Evolutionary conservation across 108 stramenopile species (phyloP), one percentile per base, ranked within the genome.

Genomic region (Cyclotella kingstonii): DNA sequence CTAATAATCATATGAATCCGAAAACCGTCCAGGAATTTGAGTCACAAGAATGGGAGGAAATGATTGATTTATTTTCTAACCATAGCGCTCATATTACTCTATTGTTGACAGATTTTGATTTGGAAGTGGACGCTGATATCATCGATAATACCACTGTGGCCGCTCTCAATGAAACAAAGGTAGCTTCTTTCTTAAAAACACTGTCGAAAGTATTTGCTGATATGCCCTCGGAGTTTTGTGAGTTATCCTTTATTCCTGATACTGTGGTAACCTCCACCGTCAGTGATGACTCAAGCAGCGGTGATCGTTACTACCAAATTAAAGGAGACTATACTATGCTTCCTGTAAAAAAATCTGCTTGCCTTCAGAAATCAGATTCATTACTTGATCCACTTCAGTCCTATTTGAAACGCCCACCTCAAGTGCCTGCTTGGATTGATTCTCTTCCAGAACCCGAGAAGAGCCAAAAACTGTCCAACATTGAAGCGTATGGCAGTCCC

Each of bases 61-160:
- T 51, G 11, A 29, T 79, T 3, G 61, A 79, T 53, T 38, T 79
- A 10, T 79, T 74, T 42, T 26, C 55, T 4, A 11, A 23, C 14
- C 78, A 79, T 33, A 69, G 47, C 11, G 63, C 79, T 27, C 76
- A 77, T 39, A 34, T 81, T 14, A 76, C 79, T 12, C 42, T 81
- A 7, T 81, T 59, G 43, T 33, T 77, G 17, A 43, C 73, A 2
- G 79, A 81, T 47, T 81, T 81, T 54, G 78, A 74, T 52, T 50
- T 75, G n/a, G 60, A 75, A 40, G 22, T 30, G 28, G 9, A n/a
- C 19, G 9, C 15, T 12, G 19, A 6, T 21, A 33, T 19, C 1
- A 25, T 26, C 43, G 35, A 35, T 5, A 15, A 48, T 42, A 4
- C 0, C 28, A 51, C 36, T 8, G 34, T 15, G 14, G 34, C 17